A percentile compares a stretch with the other conserved stretches of the same genome.
phyloP scores from a whole-genome alignment of 352 stramenopile genomes.

The Phytophthora niederhauseri region DNA sequence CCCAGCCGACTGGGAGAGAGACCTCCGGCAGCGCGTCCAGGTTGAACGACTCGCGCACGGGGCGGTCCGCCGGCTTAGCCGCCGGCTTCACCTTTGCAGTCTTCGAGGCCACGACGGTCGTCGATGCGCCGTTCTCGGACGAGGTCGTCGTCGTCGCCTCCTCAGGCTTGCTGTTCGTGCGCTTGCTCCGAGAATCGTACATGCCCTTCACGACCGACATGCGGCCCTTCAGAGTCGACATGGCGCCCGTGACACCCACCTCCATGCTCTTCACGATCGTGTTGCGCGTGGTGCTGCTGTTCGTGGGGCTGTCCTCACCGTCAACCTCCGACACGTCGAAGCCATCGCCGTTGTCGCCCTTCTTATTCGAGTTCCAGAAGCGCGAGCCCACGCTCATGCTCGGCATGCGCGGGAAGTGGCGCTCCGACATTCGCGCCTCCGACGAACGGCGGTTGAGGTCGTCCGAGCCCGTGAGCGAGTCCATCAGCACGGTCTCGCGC shows the following conservation, averaged over 20 bases:
- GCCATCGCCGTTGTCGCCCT: slow-evolving; percentile 54
- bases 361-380: slow-evolving; percentile 73
- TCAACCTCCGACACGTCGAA: slow-evolving; percentile 55
- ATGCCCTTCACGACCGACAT: slow-evolving; percentile 83
- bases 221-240: slow-evolving; percentile 83
- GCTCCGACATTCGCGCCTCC: slow-evolving; percentile 58
- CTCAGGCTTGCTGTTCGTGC: slow-evolving; percentile 64
- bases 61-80: slow-evolving; percentile 45
- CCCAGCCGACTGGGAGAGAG: slow-evolving; percentile 81
- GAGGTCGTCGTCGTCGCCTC: slow-evolving; percentile 36
- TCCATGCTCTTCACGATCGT: slow-evolving; percentile 84
- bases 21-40: slow-evolving; percentile 83
- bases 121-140: slow-evolving; percentile 31
- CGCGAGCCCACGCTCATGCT: slow-evolving; percentile 67
- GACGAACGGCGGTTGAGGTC: slow-evolving; percentile 67
- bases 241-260: slow-evolving; percentile 68
- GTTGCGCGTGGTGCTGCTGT: slow-evolving; percentile 62
- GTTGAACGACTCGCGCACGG: slow-evolving; percentile 87
- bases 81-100: slow-evolving; percentile 43
- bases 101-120: slow-evolving; percentile 36
- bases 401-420: slow-evolving; percentile 70
- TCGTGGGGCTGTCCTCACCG: slow-evolving; percentile 51
- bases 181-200: slow-evolving; percentile 67
- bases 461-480: slow-evolving; percentile 82
- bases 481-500: slow-evolving; percentile 61